Evolutionary conservation across 768 basidiomycete genomes (phyloP), one percentile per base, ranked within the genome.

Genomic region (Trametes punicea): DNA sequence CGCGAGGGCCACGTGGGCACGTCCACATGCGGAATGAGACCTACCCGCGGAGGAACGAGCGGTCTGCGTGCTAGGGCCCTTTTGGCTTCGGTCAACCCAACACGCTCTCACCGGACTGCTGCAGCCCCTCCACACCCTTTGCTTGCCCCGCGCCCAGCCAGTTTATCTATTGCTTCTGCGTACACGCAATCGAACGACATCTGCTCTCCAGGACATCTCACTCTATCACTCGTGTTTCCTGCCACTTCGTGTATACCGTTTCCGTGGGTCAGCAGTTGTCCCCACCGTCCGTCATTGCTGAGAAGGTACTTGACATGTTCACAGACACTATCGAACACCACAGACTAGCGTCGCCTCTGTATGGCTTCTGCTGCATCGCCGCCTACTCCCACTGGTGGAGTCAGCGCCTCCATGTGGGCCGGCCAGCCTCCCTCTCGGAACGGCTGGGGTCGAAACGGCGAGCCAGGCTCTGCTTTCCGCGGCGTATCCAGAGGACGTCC

Each of bases 351-450:
- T 10, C 20, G 7, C 30, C 20, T 3, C 9, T 34, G 30, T 10
- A 67, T 67, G 64, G 65, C 65, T 29, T 66, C 67, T 25, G 18
- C 66, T 47, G 59, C 62, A 21, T 44, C 59, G 45, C 54, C 65
- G 10, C 30, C 63, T 23, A 52, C 62, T 29, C 56, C 57, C 27
- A 52, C 54, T 29, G 60, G 56, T 44, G 63, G 62, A 18, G 57
- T 57, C 10, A 61, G 39, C 41, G 46, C 59, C 46, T 60, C 65
- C 8, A 63, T 63, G 60, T 65, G 62, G 61, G 64, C 65, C 6
- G 51, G 52, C 30, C 54, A 65, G 54, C 53, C 65, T 51, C 54
- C 58, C 36, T 46, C 46, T 31, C 39, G 55, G 46, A 36, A 26
- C 20, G 44, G 59, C 3, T 64, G 67, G 63, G 57, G 62, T 29